Conservation (phyloP, 2,329 filamentous ascomycete species). For the Orbilia ellipsospora region DNA sequence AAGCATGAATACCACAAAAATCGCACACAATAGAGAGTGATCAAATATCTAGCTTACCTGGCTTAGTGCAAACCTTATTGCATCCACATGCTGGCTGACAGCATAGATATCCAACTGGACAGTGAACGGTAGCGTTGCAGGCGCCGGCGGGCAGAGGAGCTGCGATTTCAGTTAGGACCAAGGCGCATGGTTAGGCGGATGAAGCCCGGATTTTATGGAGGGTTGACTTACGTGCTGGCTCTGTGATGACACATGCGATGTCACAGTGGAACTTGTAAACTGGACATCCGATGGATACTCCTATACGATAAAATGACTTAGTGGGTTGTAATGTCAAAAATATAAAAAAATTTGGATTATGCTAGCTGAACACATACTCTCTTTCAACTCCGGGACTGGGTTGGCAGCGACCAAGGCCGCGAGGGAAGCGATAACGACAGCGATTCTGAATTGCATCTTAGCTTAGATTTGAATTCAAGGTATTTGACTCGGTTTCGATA, state of each 20-base stretch:
- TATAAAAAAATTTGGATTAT: neutral
- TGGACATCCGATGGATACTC: neutral
- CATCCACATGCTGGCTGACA: constrained; percentile 4
- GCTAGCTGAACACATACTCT: constrained; percentile 3
- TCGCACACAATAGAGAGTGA: neutral
- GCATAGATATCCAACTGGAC: constrained; percentile 6
- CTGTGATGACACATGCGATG: neutral
- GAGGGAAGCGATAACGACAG: neutral
- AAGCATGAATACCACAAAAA: neutral
- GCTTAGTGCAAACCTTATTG: neutral
- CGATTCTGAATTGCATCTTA: constrained; percentile 10
- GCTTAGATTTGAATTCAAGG: neutral
- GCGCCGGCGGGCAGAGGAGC: neutral
- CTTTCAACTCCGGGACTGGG: constrained; percentile 4
- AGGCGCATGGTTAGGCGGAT: neutral
- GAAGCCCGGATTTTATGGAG: neutral
- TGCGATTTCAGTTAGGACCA: neutral
- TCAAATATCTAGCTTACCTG: constrained; percentile 6
- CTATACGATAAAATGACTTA: neutral
- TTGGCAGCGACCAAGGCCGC: constrained; percentile 3
- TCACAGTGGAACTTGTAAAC: neutral
- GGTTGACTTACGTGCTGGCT: neutral
- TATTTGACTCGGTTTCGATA: neutral
- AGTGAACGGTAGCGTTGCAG: neutral
- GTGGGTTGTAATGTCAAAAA: neutral